Base-by-base conservation (phyloP, 2,329 filamentous ascomycete genomes). In the Aspergillus aculeatinus region DNA sequence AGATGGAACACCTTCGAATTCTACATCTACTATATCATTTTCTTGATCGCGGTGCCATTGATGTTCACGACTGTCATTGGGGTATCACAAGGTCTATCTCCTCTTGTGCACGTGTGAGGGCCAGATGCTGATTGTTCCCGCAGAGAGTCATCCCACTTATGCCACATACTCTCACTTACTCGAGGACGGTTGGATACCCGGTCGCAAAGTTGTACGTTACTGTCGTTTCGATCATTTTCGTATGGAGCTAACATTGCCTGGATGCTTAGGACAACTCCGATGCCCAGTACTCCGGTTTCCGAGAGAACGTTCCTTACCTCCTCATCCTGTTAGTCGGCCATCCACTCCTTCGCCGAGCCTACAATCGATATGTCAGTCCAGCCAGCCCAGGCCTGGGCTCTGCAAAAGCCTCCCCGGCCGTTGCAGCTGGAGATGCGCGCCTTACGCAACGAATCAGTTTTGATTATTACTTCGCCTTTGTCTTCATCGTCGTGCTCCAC, bases 21-120 rank as follows among this genome's bases (percentile, higher is more conserved):
- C 79, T 89, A 86, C 73, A 68, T 92, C 57, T 98, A 99, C 79
- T 89, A 88, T 67, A 51, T 89, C 21, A 77, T 91, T 65, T 85
- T 97, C 68, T 63, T 83, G 31, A 72, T 85, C 5, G 82, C 81
- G 58, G 82, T 98, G 27, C 91, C 92, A 9, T 84, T 87, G 69
- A 99, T 99, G 93, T 92, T 96, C 77, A 96, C 92, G 81, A 82
- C 89, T n/a, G 88, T 89, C 10, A 90, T 92, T 67, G 86, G 91
- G 77, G 92, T 96, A 50, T 99, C 95, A 25, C 85, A 88, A 77
- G 84, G 93, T 93, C 77, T 60, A 82, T 80, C 19, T n/a, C 19
- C 5, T 48, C 9, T 48, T 35, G 6, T 27, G 29, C 19, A 21
- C 29, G 47, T 27, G 35, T 27, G 35, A 11, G 35, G 49, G 55